phyloP scores from a whole-genome alignment of 495 filamentous ascomycete genomes.

The Margaritispora aquatica region DNA sequence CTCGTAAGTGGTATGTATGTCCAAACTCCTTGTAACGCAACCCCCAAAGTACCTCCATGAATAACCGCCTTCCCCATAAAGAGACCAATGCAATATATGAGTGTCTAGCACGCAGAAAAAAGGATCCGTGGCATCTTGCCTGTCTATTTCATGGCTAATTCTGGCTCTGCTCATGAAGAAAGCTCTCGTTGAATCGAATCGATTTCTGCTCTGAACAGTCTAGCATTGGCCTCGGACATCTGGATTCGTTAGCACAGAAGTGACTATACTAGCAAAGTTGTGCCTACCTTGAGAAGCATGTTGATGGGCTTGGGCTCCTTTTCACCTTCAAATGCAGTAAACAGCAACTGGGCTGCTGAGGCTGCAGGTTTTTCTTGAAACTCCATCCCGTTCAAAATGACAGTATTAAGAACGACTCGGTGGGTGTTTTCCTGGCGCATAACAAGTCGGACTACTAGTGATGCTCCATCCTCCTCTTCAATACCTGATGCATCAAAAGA shows the following conservation, averaged over 20 bases:
- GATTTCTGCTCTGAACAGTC: conserved; percentile 23
- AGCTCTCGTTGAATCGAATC: conserved; percentile 24
- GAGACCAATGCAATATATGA: conserved; percentile 5
- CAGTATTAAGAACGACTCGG: conserved; percentile 81
- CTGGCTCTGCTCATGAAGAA: conserved; percentile 1
- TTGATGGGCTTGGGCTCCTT: conserved; percentile 46
- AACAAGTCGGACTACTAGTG: conserved; percentile 59
- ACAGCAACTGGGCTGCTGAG: conserved; percentile 46
- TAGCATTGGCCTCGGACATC: conserved; percentile 24
- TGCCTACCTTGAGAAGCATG: conserved; percentile 65
- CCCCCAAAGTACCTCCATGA: conserved; percentile 1
- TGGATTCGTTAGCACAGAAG: conserved; percentile 11
- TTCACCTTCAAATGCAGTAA: conserved; percentile 51
- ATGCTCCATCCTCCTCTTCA: conserved; percentile 30
- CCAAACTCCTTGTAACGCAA: conserved; percentile 19
- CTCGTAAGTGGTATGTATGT: neutral
- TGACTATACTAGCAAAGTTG: neutral
- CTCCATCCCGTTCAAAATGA: conserved; percentile 64
- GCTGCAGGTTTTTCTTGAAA: conserved; percentile 62
- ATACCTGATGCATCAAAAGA: conserved; percentile 44
- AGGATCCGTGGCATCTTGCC: neutral
- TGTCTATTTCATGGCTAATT: neutral
- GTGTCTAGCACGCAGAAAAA: conserved; percentile 21
- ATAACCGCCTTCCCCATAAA: conserved; percentile 2
- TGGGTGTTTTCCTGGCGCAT: conserved; percentile 83